Conservation (phyloP, 768 basidiomycete genomes). For the Russula compacta region DNA sequence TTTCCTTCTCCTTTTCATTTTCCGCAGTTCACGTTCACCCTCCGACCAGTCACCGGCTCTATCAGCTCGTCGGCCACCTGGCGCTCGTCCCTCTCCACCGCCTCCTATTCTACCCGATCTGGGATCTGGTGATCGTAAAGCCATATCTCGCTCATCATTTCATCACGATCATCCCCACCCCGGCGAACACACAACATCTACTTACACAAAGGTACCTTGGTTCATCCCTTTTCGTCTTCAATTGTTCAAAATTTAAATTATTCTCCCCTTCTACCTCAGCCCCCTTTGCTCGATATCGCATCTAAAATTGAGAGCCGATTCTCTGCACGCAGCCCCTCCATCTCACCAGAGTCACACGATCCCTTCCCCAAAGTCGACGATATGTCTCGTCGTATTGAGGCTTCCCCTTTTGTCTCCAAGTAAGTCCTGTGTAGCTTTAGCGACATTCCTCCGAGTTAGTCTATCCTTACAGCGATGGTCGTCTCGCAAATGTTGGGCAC, state of each 20-base stretch:
- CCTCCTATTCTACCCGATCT: constrained; percentile 13
- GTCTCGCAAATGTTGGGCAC: constrained; percentile 31
- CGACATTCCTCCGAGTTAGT: constrained; percentile 18
- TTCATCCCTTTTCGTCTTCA: background rate
- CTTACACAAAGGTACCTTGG: constrained; percentile 4
- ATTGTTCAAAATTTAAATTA: background rate
- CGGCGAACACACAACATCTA: background rate
- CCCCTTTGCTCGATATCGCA: background rate
- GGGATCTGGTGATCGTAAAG: constrained; percentile 13
- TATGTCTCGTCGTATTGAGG: constrained; percentile 48
- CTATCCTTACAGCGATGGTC: constrained; percentile 32
- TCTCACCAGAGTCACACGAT: constrained; percentile 18
- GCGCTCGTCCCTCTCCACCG: constrained; percentile 10
- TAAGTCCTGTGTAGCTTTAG: constrained; percentile 22
- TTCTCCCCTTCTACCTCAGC: background rate
- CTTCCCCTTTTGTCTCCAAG: constrained; percentile 22
- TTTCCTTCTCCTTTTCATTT: constrained; percentile 9
- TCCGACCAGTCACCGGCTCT: constrained; percentile 5
- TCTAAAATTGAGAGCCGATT: background rate
- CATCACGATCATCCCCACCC: constrained; percentile 8
- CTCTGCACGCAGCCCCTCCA: constrained; percentile 1
- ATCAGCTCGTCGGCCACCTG: constrained; percentile 8
- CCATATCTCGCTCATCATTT: constrained; percentile 9
- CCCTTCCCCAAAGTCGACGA: constrained; percentile 18
- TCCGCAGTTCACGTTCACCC: constrained; percentile 10